Evolutionary conservation across 129 eudicot species (phyloP).

Genomic region (Chrysanthemum makinoi): DNA sequence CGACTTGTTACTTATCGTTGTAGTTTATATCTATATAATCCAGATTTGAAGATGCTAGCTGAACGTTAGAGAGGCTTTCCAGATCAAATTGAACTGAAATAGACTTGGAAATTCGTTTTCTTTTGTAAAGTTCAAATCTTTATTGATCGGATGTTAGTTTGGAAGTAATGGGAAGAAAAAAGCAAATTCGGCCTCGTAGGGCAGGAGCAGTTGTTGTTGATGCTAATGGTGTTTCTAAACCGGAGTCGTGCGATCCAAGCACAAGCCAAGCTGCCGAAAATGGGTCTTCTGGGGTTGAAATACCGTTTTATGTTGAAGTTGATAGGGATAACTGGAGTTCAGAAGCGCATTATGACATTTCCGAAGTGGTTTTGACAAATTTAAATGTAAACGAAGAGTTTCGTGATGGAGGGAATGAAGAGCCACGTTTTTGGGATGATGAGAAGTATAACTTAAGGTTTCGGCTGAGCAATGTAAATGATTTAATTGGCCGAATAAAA

Average conservation of each 20-base stretch:
- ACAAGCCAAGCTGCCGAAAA: constrained; percentile 22
- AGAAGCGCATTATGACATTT: constrained; percentile 58
- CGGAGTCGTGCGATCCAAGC: constrained; percentile 21
- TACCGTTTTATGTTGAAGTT: constrained; percentile 55
- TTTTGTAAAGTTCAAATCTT: background rate
- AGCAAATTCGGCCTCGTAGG: constrained; percentile 67
- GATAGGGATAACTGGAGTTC: constrained; percentile 65
- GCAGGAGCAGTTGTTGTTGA: constrained; percentile 40
- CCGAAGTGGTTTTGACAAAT: constrained; percentile 70
- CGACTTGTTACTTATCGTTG: constrained; percentile 24
- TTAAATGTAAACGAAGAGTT: constrained; percentile 50
- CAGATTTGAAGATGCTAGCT: constrained; percentile 27
- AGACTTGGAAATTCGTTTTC: background rate
- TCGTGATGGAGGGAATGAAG: constrained; percentile 30
- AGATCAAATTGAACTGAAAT: constrained; percentile 1
- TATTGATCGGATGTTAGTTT: background rate
- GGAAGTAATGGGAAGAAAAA: constrained; percentile 63
- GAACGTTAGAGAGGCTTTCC: constrained; percentile 7
- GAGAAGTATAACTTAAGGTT: constrained; percentile 54
- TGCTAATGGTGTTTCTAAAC: constrained; percentile 25
- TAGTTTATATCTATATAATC: constrained; percentile 19
- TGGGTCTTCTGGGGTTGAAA: constrained; percentile 21
- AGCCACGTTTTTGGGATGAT: constrained; percentile 38
- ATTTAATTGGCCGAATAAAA: constrained; percentile 42
- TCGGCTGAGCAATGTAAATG: constrained; percentile 53